phyloP scores from a whole-genome alignment of 805 yeast species.

The Wickerhamomyces bovis region DNA sequence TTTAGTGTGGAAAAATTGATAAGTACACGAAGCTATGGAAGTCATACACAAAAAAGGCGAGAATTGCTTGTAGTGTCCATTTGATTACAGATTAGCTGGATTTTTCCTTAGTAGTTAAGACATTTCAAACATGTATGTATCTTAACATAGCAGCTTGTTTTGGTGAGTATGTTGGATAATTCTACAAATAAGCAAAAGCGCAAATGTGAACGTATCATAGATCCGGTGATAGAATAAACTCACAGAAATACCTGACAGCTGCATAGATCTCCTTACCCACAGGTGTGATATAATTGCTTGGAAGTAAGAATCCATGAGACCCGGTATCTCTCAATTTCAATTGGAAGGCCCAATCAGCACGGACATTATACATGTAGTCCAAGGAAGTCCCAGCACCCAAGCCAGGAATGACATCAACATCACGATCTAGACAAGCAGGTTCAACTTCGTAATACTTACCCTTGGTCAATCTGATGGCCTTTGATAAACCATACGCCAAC shows the following conservation, averaged over 20 bases:
- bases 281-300: slow-evolving; percentile 61
- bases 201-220: slow-evolving; percentile 11
- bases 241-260: slow-evolving; percentile 61
- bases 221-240: slow-evolving; percentile 38
- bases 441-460: slow-evolving; percentile 65
- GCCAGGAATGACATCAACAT: slow-evolving; percentile 65
- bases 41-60: no score
- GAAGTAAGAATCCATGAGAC: slow-evolving; percentile 74
- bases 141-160: no score
- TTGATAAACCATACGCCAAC: slow-evolving; percentile 73
- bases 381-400: slow-evolving; percentile 75
- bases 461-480: slow-evolving; percentile 56
- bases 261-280: slow-evolving; percentile 73
- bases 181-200: no score
- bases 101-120: no score
- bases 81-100: no score
- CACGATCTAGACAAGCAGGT: slow-evolving; percentile 77
- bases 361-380: slow-evolving; percentile 78
- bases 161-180: no score
- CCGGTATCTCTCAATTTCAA: slow-evolving; percentile 79
- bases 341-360: slow-evolving; percentile 82
- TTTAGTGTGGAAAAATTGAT: no score
- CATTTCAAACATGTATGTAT: no score
- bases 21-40: no score
- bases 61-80: no score